A percentile compares a stretch with the other conserved stretches of the same genome.
Conservation (phyloP, 2,329 filamentous ascomycete genomes). For the Calonectria pseudoturangicola region DNA sequence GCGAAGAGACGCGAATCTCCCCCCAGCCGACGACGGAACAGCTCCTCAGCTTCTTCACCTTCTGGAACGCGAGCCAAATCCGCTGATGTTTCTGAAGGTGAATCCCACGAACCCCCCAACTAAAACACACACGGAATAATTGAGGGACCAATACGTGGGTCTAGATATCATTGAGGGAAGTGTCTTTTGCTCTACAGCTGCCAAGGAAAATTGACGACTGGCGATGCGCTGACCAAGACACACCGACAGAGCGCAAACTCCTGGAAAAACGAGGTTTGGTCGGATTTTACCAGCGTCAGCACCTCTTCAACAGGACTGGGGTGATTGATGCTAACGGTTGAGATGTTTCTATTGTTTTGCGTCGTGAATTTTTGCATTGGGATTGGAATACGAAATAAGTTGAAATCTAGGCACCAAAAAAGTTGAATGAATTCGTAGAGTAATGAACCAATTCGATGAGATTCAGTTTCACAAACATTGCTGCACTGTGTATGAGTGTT, state of each 20-base stretch:
- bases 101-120: conserved; percentile 47
- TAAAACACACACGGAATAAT: conserved; percentile 45
- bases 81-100: conserved; percentile 72
- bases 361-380: conserved; percentile 15
- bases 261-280: conserved; percentile 14
- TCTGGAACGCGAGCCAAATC: conserved; percentile 70
- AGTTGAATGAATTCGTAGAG: conserved; percentile 28
- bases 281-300: conserved; percentile 24
- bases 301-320: conserved; percentile 52
- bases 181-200: conserved; percentile 16
- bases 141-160: conserved; percentile 53
- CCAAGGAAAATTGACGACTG: conserved; percentile 39
- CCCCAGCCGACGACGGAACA: conserved; percentile 66
- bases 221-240: conserved; percentile 38
- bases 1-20: conserved; percentile 45
- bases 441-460: conserved; percentile 28
- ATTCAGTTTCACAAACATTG: neutral
- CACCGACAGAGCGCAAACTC: conserved; percentile 25
- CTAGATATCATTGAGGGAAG: conserved; percentile 26
- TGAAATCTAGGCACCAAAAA: conserved; percentile 17
- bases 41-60: conserved; percentile 71
- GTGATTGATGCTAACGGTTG: conserved; percentile 45
- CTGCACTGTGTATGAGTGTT: neutral
- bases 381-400: conserved; percentile 20
- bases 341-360: conserved; percentile 31